Conservation (phyloP, 345 rosid species). For the Litchi chinensis region DNA sequence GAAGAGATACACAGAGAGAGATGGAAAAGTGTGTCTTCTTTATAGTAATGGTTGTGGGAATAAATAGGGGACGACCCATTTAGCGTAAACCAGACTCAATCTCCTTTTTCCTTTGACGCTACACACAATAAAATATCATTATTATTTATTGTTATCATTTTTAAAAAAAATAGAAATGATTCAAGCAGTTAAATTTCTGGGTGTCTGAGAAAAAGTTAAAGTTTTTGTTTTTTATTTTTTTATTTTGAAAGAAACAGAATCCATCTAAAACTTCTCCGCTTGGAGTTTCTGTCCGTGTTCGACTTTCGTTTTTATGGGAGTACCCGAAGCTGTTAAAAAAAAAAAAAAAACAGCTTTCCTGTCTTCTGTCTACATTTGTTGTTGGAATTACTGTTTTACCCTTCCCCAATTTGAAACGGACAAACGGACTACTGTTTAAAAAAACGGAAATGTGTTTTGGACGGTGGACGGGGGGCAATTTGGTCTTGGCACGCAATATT, state of each 20-base stretch:
- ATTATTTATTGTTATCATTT: neutral
- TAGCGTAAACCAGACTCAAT: constrained; percentile 83
- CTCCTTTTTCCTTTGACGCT: constrained; percentile 32
- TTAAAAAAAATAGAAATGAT: neutral
- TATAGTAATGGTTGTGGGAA: constrained; percentile 41
- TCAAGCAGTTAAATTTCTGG: constrained; percentile 20
- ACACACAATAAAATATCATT: constrained; percentile 10
- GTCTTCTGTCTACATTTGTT: neutral
- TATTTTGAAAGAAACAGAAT: constrained; percentile 14
- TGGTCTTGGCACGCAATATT: constrained; percentile 11
- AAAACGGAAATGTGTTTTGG: neutral
- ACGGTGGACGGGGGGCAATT: constrained; percentile 28
- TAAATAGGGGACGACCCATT: constrained; percentile 43
- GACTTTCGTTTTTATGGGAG: constrained; percentile 22
- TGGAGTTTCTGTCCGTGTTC: constrained; percentile 20
- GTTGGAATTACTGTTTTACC: neutral
- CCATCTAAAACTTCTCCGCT: constrained; percentile 6
- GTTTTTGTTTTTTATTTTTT: neutral
- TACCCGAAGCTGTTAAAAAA: constrained; percentile 35
- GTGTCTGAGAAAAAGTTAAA: constrained; percentile 28
- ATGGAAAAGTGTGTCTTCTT: constrained; percentile 41
- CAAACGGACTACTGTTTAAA: no score
- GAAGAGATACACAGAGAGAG: constrained; percentile 16
- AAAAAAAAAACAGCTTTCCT: neutral
- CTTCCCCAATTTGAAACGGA: neutral